phyloP scores from a whole-genome alignment of 257 asterid genomes.

The Mitragyna speciosa region DNA sequence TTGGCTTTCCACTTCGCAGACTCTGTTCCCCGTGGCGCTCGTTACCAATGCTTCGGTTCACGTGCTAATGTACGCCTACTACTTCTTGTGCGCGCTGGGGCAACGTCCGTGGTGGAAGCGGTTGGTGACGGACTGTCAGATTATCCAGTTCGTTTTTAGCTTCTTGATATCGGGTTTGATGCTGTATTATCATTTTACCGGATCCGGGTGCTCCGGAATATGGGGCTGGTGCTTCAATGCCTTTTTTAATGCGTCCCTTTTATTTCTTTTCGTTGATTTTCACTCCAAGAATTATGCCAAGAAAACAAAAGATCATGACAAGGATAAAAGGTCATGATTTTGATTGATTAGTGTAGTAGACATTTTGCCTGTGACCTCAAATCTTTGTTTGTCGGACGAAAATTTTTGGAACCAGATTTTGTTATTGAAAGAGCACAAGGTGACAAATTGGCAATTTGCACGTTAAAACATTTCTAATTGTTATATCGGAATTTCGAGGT shows the following conservation, averaged over 20 bases:
- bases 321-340: constrained; percentile 33
- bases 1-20: constrained; percentile 71
- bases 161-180: constrained; percentile 70
- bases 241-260: constrained; percentile 72
- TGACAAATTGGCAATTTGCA: too few relatives aligned
- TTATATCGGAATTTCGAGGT: too few relatives aligned
- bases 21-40: constrained; percentile 84
- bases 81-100: constrained; percentile 65
- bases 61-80: constrained; percentile 88
- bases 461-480: too few relatives aligned
- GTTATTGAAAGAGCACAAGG: too few relatives aligned
- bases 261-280: constrained; percentile 65
- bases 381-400: too few relatives aligned
- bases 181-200: constrained; percentile 61
- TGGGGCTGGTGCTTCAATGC: constrained; percentile 89
- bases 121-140: constrained; percentile 74
- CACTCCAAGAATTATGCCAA: constrained; percentile 66
- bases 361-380: too few relatives aligned
- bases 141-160: constrained; percentile 75
- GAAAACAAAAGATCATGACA: constrained; percentile 19
- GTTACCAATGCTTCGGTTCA: constrained; percentile 86
- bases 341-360: too few relatives aligned
- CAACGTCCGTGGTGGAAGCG: constrained; percentile 86
- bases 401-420: too few relatives aligned
- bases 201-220: constrained; percentile 83